Conservation (phyloP, 495 filamentous ascomycete species). For the Podospora fimiseda region DNA sequence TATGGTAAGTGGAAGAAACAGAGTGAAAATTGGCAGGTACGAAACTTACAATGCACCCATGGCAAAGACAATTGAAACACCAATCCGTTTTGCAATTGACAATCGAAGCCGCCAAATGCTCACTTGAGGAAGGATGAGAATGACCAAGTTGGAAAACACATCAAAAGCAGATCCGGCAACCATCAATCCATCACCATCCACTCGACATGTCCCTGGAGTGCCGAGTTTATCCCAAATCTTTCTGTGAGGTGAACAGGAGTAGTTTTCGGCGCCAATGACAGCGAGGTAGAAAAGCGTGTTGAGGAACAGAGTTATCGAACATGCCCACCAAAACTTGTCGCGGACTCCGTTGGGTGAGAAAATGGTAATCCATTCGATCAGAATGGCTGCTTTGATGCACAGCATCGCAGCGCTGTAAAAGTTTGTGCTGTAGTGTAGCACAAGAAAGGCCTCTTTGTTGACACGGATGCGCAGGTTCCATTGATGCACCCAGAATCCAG, state of each 20-base stretch:
- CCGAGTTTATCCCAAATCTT: constrained; percentile 22
- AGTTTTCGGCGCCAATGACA: constrained; percentile 35
- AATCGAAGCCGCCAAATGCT: constrained; percentile 34
- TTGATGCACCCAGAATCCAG: constrained; percentile 27
- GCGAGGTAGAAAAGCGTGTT: constrained; percentile 34
- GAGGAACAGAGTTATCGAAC: constrained; percentile 30
- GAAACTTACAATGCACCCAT: constrained; percentile 33
- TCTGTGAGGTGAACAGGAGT: constrained; percentile 39
- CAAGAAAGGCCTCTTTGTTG: background rate
- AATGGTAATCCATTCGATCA: constrained; percentile 31
- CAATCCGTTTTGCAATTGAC: constrained; percentile 23
- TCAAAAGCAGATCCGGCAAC: constrained; percentile 13
- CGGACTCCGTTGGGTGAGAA: constrained; percentile 21
- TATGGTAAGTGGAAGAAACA: background rate
- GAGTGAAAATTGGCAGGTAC: too few relatives aligned
- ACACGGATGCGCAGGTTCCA: constrained; percentile 19
- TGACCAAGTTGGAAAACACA: constrained; percentile 30
- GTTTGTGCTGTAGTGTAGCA: constrained; percentile 17
- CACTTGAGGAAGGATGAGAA: constrained; percentile 32
- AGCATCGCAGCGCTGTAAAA: constrained; percentile 22
- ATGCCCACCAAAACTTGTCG: constrained; percentile 20
- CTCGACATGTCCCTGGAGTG: constrained; percentile 19
- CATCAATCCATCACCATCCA: background rate
- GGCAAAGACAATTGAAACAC: constrained; percentile 32
- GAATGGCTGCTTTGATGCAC: constrained; percentile 29